Conservation (phyloP, 163 green algal species). For the Chlamydomonas reinhardtii region DNA sequence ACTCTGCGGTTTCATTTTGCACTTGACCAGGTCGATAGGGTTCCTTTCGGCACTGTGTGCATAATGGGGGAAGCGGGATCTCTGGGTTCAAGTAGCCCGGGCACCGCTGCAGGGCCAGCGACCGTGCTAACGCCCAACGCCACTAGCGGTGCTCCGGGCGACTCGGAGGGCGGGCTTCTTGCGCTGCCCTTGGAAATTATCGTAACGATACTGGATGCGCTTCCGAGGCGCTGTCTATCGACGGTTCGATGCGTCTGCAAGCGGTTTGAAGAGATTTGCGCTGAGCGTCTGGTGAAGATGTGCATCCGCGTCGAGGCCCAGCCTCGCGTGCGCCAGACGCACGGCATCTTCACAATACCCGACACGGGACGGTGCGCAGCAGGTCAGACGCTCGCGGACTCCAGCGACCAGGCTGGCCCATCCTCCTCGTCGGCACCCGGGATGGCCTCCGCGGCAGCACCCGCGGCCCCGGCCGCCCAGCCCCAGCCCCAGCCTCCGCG, state of each 20-base stretch:
- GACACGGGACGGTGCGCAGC: neutral
- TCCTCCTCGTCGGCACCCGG: too few species aligned
- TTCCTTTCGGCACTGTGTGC: too few species aligned
- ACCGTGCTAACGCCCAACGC: too few species aligned
- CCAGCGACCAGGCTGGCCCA: too few species aligned
- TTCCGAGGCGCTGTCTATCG: conserved; percentile 1
- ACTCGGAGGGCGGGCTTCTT: neutral
- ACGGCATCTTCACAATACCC: neutral
- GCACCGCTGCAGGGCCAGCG: too few species aligned
- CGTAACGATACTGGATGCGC: neutral
- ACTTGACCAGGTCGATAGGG: too few species aligned
- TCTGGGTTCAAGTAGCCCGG: too few species aligned
- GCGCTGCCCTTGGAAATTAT: conserved; percentile 7
- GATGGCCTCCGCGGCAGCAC: too few species aligned
- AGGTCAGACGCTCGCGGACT: neutral
- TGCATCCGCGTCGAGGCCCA: neutral
- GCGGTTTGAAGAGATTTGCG: neutral
- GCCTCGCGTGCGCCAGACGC: neutral
- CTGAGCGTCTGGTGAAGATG: neutral
- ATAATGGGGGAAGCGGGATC: too few species aligned
- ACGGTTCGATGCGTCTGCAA: neutral
- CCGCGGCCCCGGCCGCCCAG: too few species aligned
- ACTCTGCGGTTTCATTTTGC: too few species aligned
- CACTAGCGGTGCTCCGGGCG: too few species aligned
- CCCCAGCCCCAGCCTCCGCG: neutral